Base-by-base conservation (phyloP, 1,284 basidiomycete species). In the Ganoderma lingzhi region DNA sequence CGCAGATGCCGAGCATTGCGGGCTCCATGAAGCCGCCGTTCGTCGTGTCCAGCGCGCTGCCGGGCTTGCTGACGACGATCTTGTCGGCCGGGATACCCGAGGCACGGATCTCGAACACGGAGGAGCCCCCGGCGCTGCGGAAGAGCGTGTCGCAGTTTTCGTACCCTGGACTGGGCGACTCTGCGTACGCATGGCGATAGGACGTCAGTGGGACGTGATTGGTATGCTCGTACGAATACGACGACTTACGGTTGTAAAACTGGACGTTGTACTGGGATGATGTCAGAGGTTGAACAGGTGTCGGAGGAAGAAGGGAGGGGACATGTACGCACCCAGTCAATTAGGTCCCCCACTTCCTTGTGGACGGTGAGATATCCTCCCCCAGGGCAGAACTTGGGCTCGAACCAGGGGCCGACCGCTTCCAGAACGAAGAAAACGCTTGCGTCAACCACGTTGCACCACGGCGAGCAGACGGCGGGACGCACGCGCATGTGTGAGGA, bases 31-130 rank as follows among this genome's bases (percentile, higher is more conserved):
- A 90, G 6, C 90, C 91, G 71, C 85, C 89, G 72, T 68, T 83
- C 4, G 88, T 88, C 75, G 88, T 88, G 9, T 81, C 76, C n/a
- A 35, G 45, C 9, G 80, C 41, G 4, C 78, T 82, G 0, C 82
- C 90, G 0, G 90, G 90, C 78, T 92, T 92, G 2, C 90, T 90
- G 66, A 92, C 87, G 64, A 88, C 84, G 61, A 85, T 75, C 78
- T 86, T 85, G 76, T 81, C 77, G 45, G 87, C 75, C 2, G 82
- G 76, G 6, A 91, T 84, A 48, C 88, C 88, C 62, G 80, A 86
- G 12, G 83, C 82, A 8, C 85, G 82, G 72, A 92, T 91, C 77
- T 92, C 84, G 82, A 91, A 90, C n/a, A 91, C 68, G 0, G 82
- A 77, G 0, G 82, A 81, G 66, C 83, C 60, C 32, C 84, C 85